Conservation (phyloP, 805 yeast genomes). For the Yamadazyma laniorum region DNA sequence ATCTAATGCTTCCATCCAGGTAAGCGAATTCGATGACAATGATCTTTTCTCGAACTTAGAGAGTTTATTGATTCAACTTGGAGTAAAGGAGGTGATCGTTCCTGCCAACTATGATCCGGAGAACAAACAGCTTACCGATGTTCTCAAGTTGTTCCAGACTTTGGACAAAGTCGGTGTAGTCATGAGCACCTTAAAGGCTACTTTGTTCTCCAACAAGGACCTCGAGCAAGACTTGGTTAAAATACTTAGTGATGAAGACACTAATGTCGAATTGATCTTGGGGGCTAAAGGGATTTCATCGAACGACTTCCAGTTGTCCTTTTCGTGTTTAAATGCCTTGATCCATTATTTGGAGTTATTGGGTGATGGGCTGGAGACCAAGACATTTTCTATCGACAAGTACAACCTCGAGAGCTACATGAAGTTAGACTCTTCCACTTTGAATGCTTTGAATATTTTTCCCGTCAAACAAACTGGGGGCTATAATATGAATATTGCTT, state of each 20-base stretch:
- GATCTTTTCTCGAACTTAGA: constrained; percentile 86
- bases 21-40: constrained; percentile 81
- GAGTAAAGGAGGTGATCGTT: constrained; percentile 79
- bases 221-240: constrained; percentile 77
- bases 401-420: constrained; percentile 78
- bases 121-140: constrained; percentile 48
- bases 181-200: constrained; percentile 54
- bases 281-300: constrained; percentile 53
- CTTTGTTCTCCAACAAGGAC: constrained; percentile 62
- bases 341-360: constrained; percentile 66
- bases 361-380: constrained; percentile 43
- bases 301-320: constrained; percentile 48
- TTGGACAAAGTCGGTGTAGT: constrained; percentile 74
- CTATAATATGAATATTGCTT: constrained; percentile 16
- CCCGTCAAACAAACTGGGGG: constrained; percentile 41
- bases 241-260: constrained; percentile 43
- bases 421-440: constrained; percentile 89
- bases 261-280: constrained; percentile 43
- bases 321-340: constrained; percentile 66
- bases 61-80: constrained; percentile 80
- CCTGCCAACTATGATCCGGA: constrained; percentile 41
- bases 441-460: constrained; percentile 82
- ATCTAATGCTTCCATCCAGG: constrained; percentile 60
- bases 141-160: constrained; percentile 64
- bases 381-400: constrained; percentile 54